These are phyloP conservation scores for Aegilops sharonensis DNA, from an alignment of 176 grass and related monocot genomes.

Conservation along the genomic window DNA sequence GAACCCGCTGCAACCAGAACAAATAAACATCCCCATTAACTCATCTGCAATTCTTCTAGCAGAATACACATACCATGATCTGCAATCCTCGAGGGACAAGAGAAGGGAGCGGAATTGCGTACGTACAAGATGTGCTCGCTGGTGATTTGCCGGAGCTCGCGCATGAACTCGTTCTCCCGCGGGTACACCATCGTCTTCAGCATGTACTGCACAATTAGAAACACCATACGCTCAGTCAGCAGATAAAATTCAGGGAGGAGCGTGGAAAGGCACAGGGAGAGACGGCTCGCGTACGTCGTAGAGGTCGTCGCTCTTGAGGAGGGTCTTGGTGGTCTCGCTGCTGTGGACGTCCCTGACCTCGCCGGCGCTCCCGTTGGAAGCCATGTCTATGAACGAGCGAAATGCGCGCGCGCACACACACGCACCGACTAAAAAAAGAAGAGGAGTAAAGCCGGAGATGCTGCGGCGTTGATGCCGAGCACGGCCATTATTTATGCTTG, in stretches of 20 bases:
- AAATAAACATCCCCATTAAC: not conserved
- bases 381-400: slow-evolving; percentile 2
- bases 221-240: not conserved
- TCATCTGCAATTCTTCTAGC: not conserved
- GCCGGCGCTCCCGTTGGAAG: not conserved
- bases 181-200: slow-evolving; percentile 65
- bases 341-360: slow-evolving; percentile 24
- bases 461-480: too few relatives aligned
- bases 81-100: not conserved
- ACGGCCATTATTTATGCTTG: too few relatives aligned
- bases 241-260: not conserved
- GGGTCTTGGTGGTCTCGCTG: slow-evolving; percentile 54
- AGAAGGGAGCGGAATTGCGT: not conserved
- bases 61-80: too few relatives aligned
- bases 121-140: slow-evolving; percentile 50
- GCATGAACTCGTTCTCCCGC: slow-evolving; percentile 61
- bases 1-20: slow-evolving; percentile 10
- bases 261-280: too few relatives aligned
- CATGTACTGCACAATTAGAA: slow-evolving; percentile 47
- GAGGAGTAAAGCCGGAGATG: too few relatives aligned
- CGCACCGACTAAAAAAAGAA: too few relatives aligned
- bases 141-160: slow-evolving; percentile 65
- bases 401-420: too few relatives aligned
- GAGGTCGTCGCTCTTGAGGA: slow-evolving; percentile 55
- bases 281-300: slow-evolving; percentile 30